phyloP scores from a whole-genome alignment of 495 filamentous ascomycete species.

The Neurospora pannonica region DNA sequence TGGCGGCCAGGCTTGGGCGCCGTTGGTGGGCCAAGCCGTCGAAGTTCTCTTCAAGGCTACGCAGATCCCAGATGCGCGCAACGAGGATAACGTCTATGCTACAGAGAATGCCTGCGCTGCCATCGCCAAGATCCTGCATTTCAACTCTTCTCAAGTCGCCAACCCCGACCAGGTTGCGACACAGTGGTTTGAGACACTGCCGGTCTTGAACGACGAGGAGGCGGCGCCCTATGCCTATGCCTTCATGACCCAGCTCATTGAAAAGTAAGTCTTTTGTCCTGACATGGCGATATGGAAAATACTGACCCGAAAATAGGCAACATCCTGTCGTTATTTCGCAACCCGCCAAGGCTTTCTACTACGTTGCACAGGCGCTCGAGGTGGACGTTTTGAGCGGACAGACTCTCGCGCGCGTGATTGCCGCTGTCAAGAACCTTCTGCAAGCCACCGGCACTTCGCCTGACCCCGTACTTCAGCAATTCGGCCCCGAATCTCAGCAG shows the following conservation, averaged over 20 bases:
- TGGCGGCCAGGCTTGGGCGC: slow-evolving; percentile 73
- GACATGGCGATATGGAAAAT: neutral
- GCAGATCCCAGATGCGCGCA: slow-evolving; percentile 66
- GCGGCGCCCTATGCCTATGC: slow-evolving; percentile 94
- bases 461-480: slow-evolving; percentile 55
- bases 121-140: slow-evolving; percentile 93
- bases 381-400: slow-evolving; percentile 82
- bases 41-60: slow-evolving; percentile 76
- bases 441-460: slow-evolving; percentile 59
- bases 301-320: slow-evolving; percentile 48
- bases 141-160: slow-evolving; percentile 63
- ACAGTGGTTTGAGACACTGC: slow-evolving; percentile 83
- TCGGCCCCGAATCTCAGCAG: slow-evolving; percentile 67
- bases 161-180: slow-evolving; percentile 62
- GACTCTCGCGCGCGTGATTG: slow-evolving; percentile 62
- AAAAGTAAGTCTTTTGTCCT: slow-evolving; percentile 63
- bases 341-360: slow-evolving; percentile 68
- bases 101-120: slow-evolving; percentile 94
- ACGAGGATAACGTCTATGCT: slow-evolving; percentile 92
- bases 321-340: slow-evolving; percentile 72
- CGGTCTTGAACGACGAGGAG: slow-evolving; percentile 91
- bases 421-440: slow-evolving; percentile 64
- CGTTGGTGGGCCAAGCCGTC: slow-evolving; percentile 70
- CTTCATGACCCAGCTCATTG: slow-evolving; percentile 83
- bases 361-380: slow-evolving; percentile 78